A percentile compares a stretch with the other conserved stretches of the same genome.
These are phyloP conservation scores for Thalia dealbata DNA, from an alignment of 176 grass and related monocot species.

Conservation along the genomic window DNA sequence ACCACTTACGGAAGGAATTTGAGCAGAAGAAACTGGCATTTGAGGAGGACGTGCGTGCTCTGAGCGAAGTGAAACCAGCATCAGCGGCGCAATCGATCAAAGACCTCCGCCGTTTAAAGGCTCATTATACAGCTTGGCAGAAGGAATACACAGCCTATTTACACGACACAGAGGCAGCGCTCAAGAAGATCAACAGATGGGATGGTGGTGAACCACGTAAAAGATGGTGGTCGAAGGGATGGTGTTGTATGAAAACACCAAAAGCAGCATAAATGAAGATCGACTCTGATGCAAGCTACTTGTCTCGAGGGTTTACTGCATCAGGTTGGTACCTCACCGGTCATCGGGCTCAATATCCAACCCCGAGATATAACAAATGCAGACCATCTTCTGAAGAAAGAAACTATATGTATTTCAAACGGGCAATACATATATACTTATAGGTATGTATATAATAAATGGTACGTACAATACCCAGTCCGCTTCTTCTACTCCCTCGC, in stretches of 20 bases:
- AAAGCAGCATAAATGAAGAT: background rate
- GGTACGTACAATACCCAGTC: background rate
- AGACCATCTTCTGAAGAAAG: too few relatives aligned
- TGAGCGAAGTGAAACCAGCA: background rate
- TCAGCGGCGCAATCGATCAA: constrained; percentile 11
- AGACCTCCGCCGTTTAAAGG: constrained; percentile 31
- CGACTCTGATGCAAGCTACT: background rate
- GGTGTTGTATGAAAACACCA: background rate
- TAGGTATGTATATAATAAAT: too few relatives aligned
- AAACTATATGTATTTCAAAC: too few relatives aligned
- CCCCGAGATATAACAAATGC: too few relatives aligned
- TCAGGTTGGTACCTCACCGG: background rate
- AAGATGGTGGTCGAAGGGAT: constrained; percentile 22
- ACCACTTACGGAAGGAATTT: constrained; percentile 19
- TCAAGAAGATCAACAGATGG: background rate
- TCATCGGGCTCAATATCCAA: too few relatives aligned
- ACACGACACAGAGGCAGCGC: constrained; percentile 12
- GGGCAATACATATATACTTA: too few relatives aligned
- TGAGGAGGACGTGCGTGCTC: constrained; percentile 7
- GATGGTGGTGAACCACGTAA: constrained; percentile 6
- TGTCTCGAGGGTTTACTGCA: background rate
- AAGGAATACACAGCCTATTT: constrained; percentile 38
- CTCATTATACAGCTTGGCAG: constrained; percentile 31
- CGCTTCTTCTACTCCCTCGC: background rate
- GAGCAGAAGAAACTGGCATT: constrained; percentile 22